phyloP scores from a whole-genome alignment of 331 rosid genomes.

The Malus hybrid region DNA sequence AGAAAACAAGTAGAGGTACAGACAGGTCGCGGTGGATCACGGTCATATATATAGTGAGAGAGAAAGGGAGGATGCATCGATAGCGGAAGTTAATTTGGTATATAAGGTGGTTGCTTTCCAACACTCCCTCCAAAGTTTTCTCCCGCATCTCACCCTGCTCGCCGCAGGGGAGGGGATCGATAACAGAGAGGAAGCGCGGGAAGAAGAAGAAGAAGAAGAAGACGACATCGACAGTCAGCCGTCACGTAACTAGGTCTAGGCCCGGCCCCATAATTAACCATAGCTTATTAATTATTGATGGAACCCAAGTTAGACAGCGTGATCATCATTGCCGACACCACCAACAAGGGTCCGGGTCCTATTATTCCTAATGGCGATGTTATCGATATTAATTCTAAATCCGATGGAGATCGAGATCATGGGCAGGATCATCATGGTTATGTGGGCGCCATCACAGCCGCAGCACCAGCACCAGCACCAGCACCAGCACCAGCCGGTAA shows the following conservation, averaged over 20 bases:
- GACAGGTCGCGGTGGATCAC: not conserved
- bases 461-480: not conserved
- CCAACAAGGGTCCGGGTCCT: not conserved
- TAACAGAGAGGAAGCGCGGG: not conserved
- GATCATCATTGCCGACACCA: not conserved
- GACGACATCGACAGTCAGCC: too few relatives aligned
- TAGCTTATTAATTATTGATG: not conserved
- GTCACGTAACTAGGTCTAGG: not conserved
- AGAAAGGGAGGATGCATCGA: not conserved
- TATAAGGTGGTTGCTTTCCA: not conserved
- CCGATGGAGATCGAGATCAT: not conserved
- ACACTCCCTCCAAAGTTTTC: not conserved
- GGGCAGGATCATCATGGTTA: not conserved
- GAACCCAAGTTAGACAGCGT: not conserved
- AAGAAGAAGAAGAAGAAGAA: not conserved
- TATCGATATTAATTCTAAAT: not conserved
- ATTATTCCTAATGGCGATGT: not conserved
- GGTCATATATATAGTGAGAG: not conserved
- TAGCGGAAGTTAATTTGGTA: not conserved
- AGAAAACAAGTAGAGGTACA: not conserved
- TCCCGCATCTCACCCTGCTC: constrained; percentile 31
- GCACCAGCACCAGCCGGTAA: not conserved
- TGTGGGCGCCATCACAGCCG: not conserved
- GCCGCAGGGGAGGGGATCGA: constrained; percentile 16
- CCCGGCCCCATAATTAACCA: not conserved